These are phyloP conservation scores for Cucurbita moschata DNA, from an alignment of 306 rosid genomes.

Conservation along the genomic window DNA sequence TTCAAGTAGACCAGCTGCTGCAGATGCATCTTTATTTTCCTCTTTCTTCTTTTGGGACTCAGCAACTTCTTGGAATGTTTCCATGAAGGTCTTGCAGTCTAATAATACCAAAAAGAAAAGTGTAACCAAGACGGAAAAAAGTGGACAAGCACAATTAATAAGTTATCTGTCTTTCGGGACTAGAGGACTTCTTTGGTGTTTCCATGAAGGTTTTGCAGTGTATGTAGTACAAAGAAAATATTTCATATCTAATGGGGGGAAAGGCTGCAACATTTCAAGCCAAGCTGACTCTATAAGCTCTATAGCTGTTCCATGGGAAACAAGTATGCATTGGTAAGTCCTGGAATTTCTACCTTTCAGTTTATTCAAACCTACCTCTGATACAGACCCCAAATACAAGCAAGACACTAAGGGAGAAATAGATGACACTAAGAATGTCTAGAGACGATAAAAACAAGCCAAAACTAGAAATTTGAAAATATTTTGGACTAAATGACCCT, in stretches of 20 bases:
- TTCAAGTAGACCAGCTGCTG: conserved; percentile 62
- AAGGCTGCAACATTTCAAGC: not conserved
- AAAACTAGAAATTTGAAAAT: not conserved
- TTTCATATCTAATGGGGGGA: not conserved
- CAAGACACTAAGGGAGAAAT: not conserved
- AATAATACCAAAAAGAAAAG: not conserved
- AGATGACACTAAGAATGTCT: not conserved
- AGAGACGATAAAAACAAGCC: not conserved
- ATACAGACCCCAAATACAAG: not conserved
- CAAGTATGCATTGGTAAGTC: not conserved
- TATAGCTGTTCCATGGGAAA: not conserved
- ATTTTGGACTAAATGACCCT: not conserved
- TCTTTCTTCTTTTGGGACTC: conserved; percentile 55
- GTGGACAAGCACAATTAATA: not conserved
- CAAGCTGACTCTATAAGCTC: not conserved
- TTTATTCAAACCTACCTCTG: not conserved
- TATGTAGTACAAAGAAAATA: not conserved
- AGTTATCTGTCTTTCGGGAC: not conserved
- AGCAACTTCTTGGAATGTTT: conserved; percentile 76
- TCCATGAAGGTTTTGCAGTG: not conserved
- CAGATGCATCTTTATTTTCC: conserved; percentile 47
- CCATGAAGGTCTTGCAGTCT: conserved; percentile 83
- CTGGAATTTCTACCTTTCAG: not conserved
- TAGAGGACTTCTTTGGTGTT: not conserved
- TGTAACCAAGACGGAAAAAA: not conserved